Evolutionary conservation across 1,284 basidiomycete species (phyloP).

Genomic region (Rhodotorula sp.): DNA sequence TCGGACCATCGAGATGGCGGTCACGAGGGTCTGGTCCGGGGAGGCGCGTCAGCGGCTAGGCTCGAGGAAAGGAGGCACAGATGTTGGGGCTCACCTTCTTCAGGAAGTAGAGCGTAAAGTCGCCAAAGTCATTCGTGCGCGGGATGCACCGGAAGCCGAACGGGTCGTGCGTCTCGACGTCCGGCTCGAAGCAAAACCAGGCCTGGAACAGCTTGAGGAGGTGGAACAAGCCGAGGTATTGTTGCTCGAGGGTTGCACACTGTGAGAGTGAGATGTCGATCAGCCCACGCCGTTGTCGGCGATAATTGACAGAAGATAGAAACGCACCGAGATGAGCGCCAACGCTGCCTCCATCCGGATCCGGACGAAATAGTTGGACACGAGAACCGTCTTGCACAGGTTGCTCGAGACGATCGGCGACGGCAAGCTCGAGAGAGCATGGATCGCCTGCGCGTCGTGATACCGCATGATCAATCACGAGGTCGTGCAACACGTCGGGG

Average conservation of each 20-base stretch:
- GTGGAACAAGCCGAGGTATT: conserved; percentile 90
- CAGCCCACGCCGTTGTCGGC: background rate
- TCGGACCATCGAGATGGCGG: conserved; percentile 77
- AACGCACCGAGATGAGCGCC: conserved; percentile 75
- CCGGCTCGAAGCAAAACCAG: conserved; percentile 85
- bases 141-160: conserved; percentile 82
- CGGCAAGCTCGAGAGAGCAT: conserved; percentile 75
- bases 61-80: background rate
- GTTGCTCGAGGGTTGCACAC: conserved; percentile 75
- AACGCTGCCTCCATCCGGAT: conserved; percentile 91
- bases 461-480: background rate
- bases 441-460: conserved; percentile 64
- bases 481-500: too few species aligned
- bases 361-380: conserved; percentile 95
- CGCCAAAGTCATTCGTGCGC: conserved; percentile 88
- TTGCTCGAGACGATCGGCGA: conserved; percentile 86
- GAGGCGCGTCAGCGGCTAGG: conserved; percentile 15
- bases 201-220: conserved; percentile 88
- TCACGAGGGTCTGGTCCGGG: conserved; percentile 62
- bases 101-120: conserved; percentile 89
- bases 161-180: conserved; percentile 70
- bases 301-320: background rate
- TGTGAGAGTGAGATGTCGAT: conserved; percentile 46
- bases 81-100: conserved; percentile 64
- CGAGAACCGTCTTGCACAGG: conserved; percentile 86